Base-by-base conservation (phyloP, 2,329 filamentous ascomycete species). In the Scleromitrula shiraiana region DNA sequence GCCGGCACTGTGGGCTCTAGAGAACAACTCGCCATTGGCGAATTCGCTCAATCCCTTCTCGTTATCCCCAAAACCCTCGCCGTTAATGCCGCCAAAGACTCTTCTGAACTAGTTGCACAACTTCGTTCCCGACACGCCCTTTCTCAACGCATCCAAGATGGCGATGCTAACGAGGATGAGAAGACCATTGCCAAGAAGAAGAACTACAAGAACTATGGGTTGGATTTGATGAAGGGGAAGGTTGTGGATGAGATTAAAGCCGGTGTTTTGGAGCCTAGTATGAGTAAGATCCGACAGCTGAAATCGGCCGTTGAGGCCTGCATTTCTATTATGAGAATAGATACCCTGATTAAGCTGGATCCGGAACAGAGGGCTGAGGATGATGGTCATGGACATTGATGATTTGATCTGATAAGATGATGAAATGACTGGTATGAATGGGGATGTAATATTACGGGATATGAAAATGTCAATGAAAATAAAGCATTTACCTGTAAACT, bases 291-390 rank as follows among this genome's bases (percentile, higher is more conserved):
- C 59, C 85, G 91, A 70, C 93, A 97, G 75, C 75, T 98, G 64
- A 98, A 98, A 83, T 94, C 86, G 70, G 93, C 93, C 23, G 93
- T 98, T 41, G 93, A 98, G 73, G 93, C 93, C 47, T 97, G 93
- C 69, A 95, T 98, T 69, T 87, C 89, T 64, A 97, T 98, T 67
- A 97, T 98, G 93, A 81, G 93, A 63, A 98, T 98, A 66, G 93
- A 98, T 73, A 97, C 93, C 56, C 76, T 98, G 70, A 97, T 98
- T 72, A 95, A 95, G 75, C 73, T 98, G 68, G 93, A 98, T 75
- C 90, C 90, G 15, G 89, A 96, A 74, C 78, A 83, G 73, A 76
- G 78, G 64, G 78, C 68, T 4, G 80, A 80, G 58, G 85, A 95
- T 70, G 87, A 93, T 62, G 89, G 88, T 49, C 88, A 94, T 70